phyloP scores from a whole-genome alignment of 345 rosid genomes.

The Excoecaria cochinchinensis region DNA sequence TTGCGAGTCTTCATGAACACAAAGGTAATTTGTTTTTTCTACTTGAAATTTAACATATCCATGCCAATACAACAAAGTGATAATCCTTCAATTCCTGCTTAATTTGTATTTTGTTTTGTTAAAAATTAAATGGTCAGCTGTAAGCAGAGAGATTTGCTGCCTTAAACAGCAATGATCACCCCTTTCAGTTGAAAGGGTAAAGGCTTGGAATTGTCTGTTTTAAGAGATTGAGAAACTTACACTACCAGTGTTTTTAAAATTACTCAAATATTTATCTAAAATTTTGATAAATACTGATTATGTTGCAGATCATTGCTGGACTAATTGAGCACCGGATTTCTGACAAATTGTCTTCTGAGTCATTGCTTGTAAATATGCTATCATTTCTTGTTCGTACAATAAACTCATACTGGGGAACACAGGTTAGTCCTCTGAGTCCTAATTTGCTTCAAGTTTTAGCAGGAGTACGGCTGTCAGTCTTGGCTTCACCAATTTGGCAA shows the following conservation, averaged over 20 bases:
- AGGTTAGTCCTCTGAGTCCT: slow-evolving; percentile 45
- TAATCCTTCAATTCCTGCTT: not conserved
- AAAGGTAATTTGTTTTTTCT: not conserved
- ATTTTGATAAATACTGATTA: slow-evolving; percentile 15
- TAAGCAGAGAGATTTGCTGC: not conserved
- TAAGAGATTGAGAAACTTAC: not conserved
- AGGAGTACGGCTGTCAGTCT: not conserved
- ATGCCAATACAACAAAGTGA: not conserved
- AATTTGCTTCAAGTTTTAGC: not conserved
- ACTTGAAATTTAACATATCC: not conserved
- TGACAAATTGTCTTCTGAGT: slow-evolving; percentile 71
- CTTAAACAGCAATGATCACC: not conserved
- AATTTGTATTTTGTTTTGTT: not conserved
- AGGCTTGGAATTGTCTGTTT: not conserved
- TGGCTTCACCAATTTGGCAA: not conserved
- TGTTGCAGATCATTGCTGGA: slow-evolving; percentile 86
- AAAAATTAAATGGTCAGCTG: not conserved
- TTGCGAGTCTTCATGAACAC: not conserved
- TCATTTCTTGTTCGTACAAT: slow-evolving; percentile 78
- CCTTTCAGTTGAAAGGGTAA: not conserved
- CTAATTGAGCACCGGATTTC: slow-evolving; percentile 82
- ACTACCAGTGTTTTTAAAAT: not conserved
- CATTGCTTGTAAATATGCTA: slow-evolving; percentile 72
- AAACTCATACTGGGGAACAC: slow-evolving; percentile 95
- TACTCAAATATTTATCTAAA: slow-evolving; percentile 5